phyloP scores from a whole-genome alignment of 768 basidiomycete species.

The Russula emetica region DNA sequence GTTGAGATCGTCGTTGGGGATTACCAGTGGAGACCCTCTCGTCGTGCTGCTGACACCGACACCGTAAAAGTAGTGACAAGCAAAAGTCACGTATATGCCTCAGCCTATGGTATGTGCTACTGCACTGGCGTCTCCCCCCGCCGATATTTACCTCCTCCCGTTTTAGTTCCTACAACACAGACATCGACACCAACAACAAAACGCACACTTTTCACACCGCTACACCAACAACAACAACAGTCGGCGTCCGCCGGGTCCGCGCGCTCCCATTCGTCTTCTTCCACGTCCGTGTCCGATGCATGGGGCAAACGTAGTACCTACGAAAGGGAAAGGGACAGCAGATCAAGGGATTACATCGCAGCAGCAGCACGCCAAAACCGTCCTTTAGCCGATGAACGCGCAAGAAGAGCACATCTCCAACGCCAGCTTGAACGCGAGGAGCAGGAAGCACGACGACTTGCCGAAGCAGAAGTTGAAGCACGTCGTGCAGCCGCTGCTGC shows the following conservation, averaged over 20 bases:
- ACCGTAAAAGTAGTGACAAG: background rate
- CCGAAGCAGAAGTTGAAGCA: conserved; percentile 11
- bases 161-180: background rate
- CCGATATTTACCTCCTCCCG: background rate
- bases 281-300: background rate
- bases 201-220: conserved; percentile 4
- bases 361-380: background rate
- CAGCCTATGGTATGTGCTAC: conserved; percentile 16
- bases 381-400: conserved; percentile 16
- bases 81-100: conserved; percentile 2
- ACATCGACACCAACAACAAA: background rate
- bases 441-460: background rate
- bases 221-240: background rate
- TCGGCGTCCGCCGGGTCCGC: background rate
- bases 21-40: conserved; percentile 8
- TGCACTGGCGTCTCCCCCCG: background rate
- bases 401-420: background rate
- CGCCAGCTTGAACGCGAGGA: conserved; percentile 9
- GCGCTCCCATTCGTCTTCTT: background rate
- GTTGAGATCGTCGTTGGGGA: conserved; percentile 20
- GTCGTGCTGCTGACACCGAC: background rate
- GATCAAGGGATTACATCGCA: background rate
- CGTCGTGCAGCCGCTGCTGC: conserved; percentile 9
- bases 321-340: conserved; percentile 1
- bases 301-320: background rate